Base-by-base conservation (phyloP, 129 eudicot species). In the Centrapalus pauciflorus region DNA sequence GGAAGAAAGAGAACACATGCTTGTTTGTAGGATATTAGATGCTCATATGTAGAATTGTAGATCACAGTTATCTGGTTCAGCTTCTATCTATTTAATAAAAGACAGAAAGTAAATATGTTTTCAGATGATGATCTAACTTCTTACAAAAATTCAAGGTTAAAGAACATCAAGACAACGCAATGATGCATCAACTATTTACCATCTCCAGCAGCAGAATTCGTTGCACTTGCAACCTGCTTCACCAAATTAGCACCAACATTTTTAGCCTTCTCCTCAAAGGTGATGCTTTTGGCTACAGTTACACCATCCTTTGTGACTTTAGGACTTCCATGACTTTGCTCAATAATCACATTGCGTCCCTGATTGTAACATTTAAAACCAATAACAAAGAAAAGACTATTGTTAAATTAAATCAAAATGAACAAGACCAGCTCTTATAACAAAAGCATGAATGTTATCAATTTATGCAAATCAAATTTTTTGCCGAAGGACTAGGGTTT, bases 251-350 rank as follows among this genome's bases (percentile, higher is more conserved):
- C 98, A 77, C 96, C 98, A 8, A 92, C 74, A 32, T 88, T 84
- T 79, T 92, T 92, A 20, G 87, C 85, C 69, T 82, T 85, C 26
- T 88, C 82, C 52, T 78, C 55, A 66, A 92, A 92, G 29, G 52
- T 80, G 46, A 92, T 88, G 82, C 96, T 88, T 74, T 83, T 92
- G 63, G 98, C 98, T 19, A 92, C 98, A 16, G 98, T 92, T 17
- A 83, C 98, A 54, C 98, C 98, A 61, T 92, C 98, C 76, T 92
- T 92, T 25, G 98, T 92, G 65, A 92, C 85, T 83, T 88, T 92
- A 9, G 98, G 96, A 65, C 43, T 33, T 20, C 85, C 82, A 25
- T 43, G 69, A 41, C 66, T 74, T 78, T 79, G 81, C 77, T 92
- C 91, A 34, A 92, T 88, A 52, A 92, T 83, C 54, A 92, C 98